These are phyloP conservation scores for Lentinus brumalis DNA, from an alignment of 768 basidiomycete genomes.

Conservation along the genomic window DNA sequence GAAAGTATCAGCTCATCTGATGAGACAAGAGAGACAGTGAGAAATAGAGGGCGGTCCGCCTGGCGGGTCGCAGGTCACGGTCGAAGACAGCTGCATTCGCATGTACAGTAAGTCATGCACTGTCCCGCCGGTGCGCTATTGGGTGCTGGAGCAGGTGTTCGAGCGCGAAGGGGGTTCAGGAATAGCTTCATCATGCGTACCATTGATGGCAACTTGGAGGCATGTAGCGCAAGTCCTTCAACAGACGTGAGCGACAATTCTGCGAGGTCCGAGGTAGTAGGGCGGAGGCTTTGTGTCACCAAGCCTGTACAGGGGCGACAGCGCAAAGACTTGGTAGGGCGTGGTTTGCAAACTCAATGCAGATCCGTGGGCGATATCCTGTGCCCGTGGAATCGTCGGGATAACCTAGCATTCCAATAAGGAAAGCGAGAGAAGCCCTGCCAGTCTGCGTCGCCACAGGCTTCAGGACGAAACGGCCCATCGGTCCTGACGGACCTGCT, in stretches of 20 bases:
- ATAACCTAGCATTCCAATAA: conserved; percentile 11
- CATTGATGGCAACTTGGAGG: not conserved
- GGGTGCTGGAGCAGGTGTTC: not conserved
- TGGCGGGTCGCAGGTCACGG: not conserved
- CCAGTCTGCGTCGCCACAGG: not conserved
- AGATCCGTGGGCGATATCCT: conserved; percentile 2
- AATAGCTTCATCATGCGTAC: not conserved
- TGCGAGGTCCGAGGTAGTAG: not conserved
- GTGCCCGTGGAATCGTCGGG: conserved; percentile 16
- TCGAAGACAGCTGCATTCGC: not conserved
- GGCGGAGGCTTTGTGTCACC: conserved; percentile 7
- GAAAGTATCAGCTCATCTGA: not conserved
- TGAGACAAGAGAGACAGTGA: not conserved
- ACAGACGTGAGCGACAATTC: not conserved
- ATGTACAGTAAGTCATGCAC: not conserved
- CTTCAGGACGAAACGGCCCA: not conserved
- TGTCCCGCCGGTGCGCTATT: not conserved
- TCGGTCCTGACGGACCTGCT: conserved; percentile 9
- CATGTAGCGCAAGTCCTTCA: no score
- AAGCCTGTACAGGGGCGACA: conserved; percentile 3
- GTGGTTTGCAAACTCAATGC: not conserved
- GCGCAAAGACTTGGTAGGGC: conserved; percentile 3
- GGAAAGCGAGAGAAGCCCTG: conserved; percentile 4
- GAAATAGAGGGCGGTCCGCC: not conserved
- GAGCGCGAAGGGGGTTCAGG: not conserved